phyloP scores from a whole-genome alignment of 2,329 filamentous ascomycete genomes.

The Curvularia lunata region DNA sequence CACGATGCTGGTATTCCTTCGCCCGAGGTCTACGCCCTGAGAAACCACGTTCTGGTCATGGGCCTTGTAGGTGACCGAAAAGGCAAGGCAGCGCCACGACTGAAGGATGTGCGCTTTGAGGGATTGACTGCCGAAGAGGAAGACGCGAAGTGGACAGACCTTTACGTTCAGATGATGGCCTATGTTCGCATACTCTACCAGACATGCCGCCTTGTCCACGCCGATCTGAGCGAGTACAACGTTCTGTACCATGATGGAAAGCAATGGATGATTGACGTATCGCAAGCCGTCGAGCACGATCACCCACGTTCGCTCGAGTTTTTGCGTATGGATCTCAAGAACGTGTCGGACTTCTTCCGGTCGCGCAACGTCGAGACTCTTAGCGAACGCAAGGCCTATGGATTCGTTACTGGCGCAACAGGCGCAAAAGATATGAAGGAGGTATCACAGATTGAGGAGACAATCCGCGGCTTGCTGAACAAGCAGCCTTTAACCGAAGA shows the following conservation, averaged over 20 bases:
- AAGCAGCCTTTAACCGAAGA: conserved; percentile 57
- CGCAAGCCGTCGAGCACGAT: conserved; percentile 95
- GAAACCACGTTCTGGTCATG: conserved; percentile 96
- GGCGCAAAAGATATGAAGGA: conserved; percentile 61
- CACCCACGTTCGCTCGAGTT: conserved; percentile 93
- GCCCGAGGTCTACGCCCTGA: conserved; percentile 86
- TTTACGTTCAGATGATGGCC: conserved; percentile 83
- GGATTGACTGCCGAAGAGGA: conserved; percentile 63
- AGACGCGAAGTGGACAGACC: conserved; percentile 73
- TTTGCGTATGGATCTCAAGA: conserved; percentile 97
- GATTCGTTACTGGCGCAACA: conserved; percentile 74
- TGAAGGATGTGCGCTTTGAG: conserved; percentile 82
- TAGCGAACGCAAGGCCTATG: conserved; percentile 78
- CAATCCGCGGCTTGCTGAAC: conserved; percentile 71
- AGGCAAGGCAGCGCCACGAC: conserved; percentile 84
- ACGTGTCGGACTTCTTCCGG: conserved; percentile 90
- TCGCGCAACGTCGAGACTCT: conserved; percentile 83
- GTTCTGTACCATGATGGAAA: conserved; percentile 83
- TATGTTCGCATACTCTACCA: conserved; percentile 96
- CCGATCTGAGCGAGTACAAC: conserved; percentile 98
- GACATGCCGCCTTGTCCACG: conserved; percentile 88
- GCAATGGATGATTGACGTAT: conserved; percentile 96
- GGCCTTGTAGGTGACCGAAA: conserved; percentile 85
- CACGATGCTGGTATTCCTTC: conserved; percentile 85
- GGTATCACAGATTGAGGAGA: conserved; percentile 65